Conservation (phyloP, 805 yeast species). For the Pichia thaimueangensis region DNA sequence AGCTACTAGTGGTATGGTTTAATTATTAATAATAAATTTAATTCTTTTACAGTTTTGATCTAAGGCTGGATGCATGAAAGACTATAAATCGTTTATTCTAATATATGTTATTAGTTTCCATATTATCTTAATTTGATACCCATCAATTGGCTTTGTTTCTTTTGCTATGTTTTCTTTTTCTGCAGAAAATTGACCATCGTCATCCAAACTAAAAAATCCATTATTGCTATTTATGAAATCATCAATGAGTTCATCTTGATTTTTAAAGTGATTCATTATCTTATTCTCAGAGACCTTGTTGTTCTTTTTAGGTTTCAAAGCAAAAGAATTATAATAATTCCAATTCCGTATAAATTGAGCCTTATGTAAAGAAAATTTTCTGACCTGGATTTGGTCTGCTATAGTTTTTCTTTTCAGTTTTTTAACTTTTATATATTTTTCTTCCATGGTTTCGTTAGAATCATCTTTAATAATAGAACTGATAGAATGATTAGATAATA, state of each 20-base stretch:
- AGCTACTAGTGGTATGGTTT: no score
- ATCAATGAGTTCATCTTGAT: constrained; percentile 3
- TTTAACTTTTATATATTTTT: constrained; percentile 4
- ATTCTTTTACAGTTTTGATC: no score
- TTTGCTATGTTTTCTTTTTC: no score
- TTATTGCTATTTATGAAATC: constrained; percentile 4
- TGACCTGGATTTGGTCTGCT: constrained; percentile 1
- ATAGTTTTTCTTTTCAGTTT: neutral
- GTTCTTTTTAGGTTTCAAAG: neutral
- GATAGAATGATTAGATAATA: neutral
- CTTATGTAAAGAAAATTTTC: constrained; percentile 4
- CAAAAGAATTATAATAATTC: constrained; percentile 4
- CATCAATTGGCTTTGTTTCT: no score
- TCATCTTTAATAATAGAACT: constrained; percentile 4
- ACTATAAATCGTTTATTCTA: no score
- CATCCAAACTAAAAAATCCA: constrained; percentile 9
- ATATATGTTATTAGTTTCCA: no score
- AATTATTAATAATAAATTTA: no score
- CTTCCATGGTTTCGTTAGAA: neutral
- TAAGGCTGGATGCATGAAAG: no score
- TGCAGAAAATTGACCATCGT: no score
- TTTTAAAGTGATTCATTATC: constrained; percentile 1
- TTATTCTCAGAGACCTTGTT: neutral
- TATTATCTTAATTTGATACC: no score
- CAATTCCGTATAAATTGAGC: constrained; percentile 8